A percentile compares a stretch with the other conserved stretches of the same genome.
Evolutionary conservation across 176 grass and related monocot species (phyloP).

Genomic region (Pontederia paniculata): DNA sequence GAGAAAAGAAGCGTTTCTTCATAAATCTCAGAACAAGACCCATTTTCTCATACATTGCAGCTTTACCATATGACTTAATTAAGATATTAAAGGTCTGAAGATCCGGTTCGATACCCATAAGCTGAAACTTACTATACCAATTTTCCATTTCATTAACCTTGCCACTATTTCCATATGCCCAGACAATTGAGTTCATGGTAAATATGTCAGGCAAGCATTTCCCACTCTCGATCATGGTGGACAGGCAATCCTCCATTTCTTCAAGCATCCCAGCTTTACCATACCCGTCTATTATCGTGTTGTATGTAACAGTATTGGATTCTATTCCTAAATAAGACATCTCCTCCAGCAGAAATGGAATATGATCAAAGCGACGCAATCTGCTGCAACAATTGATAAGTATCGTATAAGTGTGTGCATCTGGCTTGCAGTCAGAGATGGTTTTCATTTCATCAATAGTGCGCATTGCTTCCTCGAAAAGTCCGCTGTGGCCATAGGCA

Average conservation of each 20-base stretch:
- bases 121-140: conserved; percentile 63
- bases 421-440: conserved; percentile 40
- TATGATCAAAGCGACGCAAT: conserved; percentile 36
- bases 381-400: conserved; percentile 59
- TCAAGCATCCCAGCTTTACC: conserved; percentile 53
- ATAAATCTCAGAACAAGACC: conserved; percentile 54
- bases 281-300: conserved; percentile 68
- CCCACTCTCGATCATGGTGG: conserved; percentile 53
- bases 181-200: conserved; percentile 86
- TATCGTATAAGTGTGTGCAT: conserved; percentile 53
- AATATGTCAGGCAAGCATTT: conserved; percentile 54
- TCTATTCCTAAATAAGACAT: conserved; percentile 61
- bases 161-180: conserved; percentile 57
- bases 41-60: conserved; percentile 46
- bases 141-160: conserved; percentile 62
- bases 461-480: conserved; percentile 45
- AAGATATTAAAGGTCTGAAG: conserved; percentile 64
- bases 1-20: conserved; percentile 53
- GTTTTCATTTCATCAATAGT: conserved; percentile 72
- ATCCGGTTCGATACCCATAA: conserved; percentile 72
- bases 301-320: conserved; percentile 62
- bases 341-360: conserved; percentile 43
- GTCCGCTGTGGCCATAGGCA: too few relatives aligned
- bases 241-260: conserved; percentile 53
- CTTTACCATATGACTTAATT: conserved; percentile 74